Conservation (phyloP, 306 rosid species). For the Vicia faba region DNA sequence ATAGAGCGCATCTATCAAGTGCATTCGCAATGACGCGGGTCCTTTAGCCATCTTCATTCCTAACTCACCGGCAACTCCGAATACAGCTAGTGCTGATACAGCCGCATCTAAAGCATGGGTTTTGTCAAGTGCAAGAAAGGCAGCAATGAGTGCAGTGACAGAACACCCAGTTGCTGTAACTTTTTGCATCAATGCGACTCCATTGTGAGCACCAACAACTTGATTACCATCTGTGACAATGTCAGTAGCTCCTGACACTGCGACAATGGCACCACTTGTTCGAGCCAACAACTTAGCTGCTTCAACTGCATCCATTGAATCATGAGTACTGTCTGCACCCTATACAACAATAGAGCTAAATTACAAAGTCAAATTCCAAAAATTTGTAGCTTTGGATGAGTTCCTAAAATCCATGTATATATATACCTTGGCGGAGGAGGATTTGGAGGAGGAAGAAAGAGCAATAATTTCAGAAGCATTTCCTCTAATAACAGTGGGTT, state of each 20-base stretch:
- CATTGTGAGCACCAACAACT: conserved; percentile 83
- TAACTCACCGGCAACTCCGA: conserved; percentile 77
- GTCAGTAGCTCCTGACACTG: conserved; percentile 84
- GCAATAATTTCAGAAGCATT: conserved; percentile 83
- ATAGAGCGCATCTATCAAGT: conserved; percentile 82
- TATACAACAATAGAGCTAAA: conserved; percentile 42
- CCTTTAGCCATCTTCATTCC: conserved; percentile 83
- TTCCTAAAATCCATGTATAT: neutral
- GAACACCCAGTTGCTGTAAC: conserved; percentile 94
- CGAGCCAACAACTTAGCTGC: conserved; percentile 77
- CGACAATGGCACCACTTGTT: conserved; percentile 74
- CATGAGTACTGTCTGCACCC: conserved; percentile 79
- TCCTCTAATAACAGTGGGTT: conserved; percentile 75
- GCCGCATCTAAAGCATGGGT: conserved; percentile 63
- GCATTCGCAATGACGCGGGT: conserved; percentile 81
- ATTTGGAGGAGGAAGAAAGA: conserved; percentile 39
- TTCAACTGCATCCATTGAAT: conserved; percentile 80
- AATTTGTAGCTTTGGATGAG: neutral
- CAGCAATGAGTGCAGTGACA: conserved; percentile 84
- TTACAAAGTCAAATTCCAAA: conserved; percentile 25
- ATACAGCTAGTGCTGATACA: conserved; percentile 64
- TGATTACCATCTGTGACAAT: conserved; percentile 74
- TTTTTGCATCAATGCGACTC: conserved; percentile 85
- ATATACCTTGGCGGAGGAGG: conserved; percentile 47
- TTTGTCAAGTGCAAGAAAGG: conserved; percentile 80